Evolutionary conservation across 345 rosid genomes (phyloP), one percentile per base, ranked within the genome.

Genomic region (Eucalyptus tenuipes): DNA sequence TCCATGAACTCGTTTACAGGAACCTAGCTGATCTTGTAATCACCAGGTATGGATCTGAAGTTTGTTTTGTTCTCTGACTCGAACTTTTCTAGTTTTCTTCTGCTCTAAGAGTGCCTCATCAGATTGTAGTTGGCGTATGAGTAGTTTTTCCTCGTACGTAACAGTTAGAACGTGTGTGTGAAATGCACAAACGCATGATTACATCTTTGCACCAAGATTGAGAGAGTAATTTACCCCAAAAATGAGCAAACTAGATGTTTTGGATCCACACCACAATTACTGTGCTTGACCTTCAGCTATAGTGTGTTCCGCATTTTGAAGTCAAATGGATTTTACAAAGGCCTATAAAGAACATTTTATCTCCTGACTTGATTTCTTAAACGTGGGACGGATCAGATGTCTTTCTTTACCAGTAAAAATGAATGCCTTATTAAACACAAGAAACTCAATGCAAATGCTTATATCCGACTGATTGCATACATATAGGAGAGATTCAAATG

Each of bases 1-100:
- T 96, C 52, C 55, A 88, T 59, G 94, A 93, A 44, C 94, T 96
- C 85, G 92, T 92, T 57, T 13, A 71, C 48, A 90, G 90, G 79
- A 93, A 92, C 91, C 93, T 95, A 42, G 87, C 92, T 49, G 85
- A 92, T 88, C 89, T 57, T 1, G 13, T 57, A 24, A 13, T 94
- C 88, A 84, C 92, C 55, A 85, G 88, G 64, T 90, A 89, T 85
- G 92, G 93, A 95, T 93, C 89, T 89, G 87, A 52, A 71, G 33
- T 42, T 66, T 27, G 4, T 55, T 55, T 13, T 12, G 47, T 10
- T 40, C 42, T 86, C 22, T 24, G 3, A 20, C 42, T 88, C 18
- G 4, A 4, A 10, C 64, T 5, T 25, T 9, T 57, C 14, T 57
- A 57, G 29, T 57, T 10, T 55, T 55, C 59, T 2, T 2, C 59